Evolutionary conservation across 73 alveolate genomes (phyloP), one percentile per base, ranked within the genome.

Genomic region (Paramecium tetraurelia): DNA sequence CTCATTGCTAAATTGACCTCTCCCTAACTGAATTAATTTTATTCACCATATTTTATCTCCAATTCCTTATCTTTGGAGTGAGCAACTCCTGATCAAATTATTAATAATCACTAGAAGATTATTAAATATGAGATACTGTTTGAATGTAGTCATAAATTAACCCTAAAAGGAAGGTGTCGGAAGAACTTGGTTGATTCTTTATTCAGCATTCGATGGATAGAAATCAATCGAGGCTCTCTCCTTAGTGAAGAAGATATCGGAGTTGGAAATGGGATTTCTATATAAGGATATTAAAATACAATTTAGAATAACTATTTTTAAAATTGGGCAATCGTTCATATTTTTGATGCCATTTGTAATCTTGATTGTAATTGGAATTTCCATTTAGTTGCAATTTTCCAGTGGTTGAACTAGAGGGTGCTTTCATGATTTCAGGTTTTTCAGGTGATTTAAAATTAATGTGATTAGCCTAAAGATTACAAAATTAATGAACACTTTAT

Each of bases 261-360:
- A 80, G 43, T 48, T 80, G 7, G 70, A 80, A 4, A 80, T 80
- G 3, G 90, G 90, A 80, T 80, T 80, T 27, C 90, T 80, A 48
- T 20, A 21, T 1, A 5, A 12, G 48, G 71, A 2, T 48, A 48
- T 48, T 48, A 14, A 44, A 12, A n/a, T 80, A 80, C 90, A 80
- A 48, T 80, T 80, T 80, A 40, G 90, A 80, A 22, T 80, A 80
- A 44, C 50, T 44, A 44, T 80, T 80, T 80, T 80, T 80, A 4
- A 22, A 48, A 46, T 80, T 80, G 4, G 46, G 50, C 11, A 24
- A 46, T 80, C 90, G 22, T 20, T 80, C 90, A 40, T 22, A 40
- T 16, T 80, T 48, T 12, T 80, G 12, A 48, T 80, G 90, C 43
- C 57, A 22, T 46, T 80, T 80, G 8, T 11, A 80, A 31, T 80